Percentiles rank a stretch among this genome's conserved stretches.
phyloP scores from a whole-genome alignment of 768 basidiomycete genomes.

The Suillus hirtellus region DNA sequence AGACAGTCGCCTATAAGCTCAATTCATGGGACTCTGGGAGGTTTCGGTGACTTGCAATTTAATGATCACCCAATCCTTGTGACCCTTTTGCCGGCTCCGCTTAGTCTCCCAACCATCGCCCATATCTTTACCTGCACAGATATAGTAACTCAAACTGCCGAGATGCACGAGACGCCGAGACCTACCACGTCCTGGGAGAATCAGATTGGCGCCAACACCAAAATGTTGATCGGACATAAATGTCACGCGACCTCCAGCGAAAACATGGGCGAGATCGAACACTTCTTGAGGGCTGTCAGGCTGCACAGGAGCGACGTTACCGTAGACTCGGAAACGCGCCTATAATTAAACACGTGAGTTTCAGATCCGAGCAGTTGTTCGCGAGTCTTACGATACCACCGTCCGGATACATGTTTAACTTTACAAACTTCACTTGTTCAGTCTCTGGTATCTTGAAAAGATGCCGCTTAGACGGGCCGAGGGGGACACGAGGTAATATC shows the following conservation, averaged over 20 bases:
- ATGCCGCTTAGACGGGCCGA: slow-evolving; percentile 87
- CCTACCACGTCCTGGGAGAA: slow-evolving; percentile 83
- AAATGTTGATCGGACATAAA: slow-evolving; percentile 94
- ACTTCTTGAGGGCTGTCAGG: slow-evolving; percentile 46
- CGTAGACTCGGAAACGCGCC: slow-evolving; percentile 94
- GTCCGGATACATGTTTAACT: slow-evolving; percentile 94
- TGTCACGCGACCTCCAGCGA: slow-evolving; percentile 84
- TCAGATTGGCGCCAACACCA: slow-evolving; percentile 86
- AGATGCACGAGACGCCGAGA: background rate
- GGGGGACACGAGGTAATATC: slow-evolving; percentile 69
- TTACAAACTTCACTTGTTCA: slow-evolving; percentile 69
- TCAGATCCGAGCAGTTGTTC: too few species aligned
- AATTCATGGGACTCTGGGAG: background rate
- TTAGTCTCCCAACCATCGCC: slow-evolving; percentile 99
- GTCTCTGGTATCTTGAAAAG: slow-evolving; percentile 73
- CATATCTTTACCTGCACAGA: slow-evolving; percentile 74
- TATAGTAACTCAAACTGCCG: background rate
- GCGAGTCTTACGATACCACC: slow-evolving; percentile 77
- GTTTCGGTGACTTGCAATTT: slow-evolving; percentile 62
- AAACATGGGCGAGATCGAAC: slow-evolving; percentile 90
- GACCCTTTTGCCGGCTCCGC: slow-evolving; percentile 74
- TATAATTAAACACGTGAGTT: slow-evolving; percentile 37
- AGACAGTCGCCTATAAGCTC: slow-evolving; percentile 5
- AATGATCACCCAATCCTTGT: slow-evolving; percentile 90
- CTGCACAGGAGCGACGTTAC: slow-evolving; percentile 66